phyloP scores from a whole-genome alignment of 2,329 filamentous ascomycete genomes.

The Penicillium fuscoglaucum region DNA sequence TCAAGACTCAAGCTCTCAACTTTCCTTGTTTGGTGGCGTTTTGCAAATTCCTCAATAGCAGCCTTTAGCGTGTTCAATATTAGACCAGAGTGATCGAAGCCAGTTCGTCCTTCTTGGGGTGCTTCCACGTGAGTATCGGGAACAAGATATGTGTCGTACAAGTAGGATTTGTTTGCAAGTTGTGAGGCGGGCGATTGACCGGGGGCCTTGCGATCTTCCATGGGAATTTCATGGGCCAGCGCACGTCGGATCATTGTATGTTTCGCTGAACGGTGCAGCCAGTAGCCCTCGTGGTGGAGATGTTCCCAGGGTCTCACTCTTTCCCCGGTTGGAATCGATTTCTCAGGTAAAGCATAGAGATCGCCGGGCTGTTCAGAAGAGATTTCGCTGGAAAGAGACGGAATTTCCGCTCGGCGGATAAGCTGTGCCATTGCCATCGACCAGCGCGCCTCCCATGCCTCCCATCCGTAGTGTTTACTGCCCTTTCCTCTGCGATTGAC shows the following conservation, averaged over 20 bases:
- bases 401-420: conserved; percentile 54
- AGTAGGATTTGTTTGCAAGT: conserved; percentile 53
- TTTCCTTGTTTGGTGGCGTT: conserved; percentile 54
- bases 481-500: conserved; percentile 82
- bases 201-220: conserved; percentile 58
- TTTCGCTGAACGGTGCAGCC: conserved; percentile 56
- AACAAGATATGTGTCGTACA: conserved; percentile 63
- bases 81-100: conserved; percentile 54
- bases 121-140: conserved; percentile 59
- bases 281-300: conserved; percentile 64
- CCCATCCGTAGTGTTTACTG: conserved; percentile 86
- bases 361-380: conserved; percentile 25
- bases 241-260: conserved; percentile 53
- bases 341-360: conserved; percentile 50
- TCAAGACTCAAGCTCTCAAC: conserved; percentile 57
- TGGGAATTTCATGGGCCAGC: conserved; percentile 57
- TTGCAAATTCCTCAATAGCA: conserved; percentile 53
- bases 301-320: conserved; percentile 58
- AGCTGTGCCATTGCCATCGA: conserved; percentile 62
- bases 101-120: conserved; percentile 44
- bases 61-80: conserved; percentile 52
- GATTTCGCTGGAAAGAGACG: conserved; percentile 41
- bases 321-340: conserved; percentile 50
- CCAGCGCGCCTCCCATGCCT: conserved; percentile 85
- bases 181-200: conserved; percentile 57